Evolutionary conservation across 2,329 filamentous ascomycete genomes (phyloP).

Genomic region (Diaporthe caulivora): DNA sequence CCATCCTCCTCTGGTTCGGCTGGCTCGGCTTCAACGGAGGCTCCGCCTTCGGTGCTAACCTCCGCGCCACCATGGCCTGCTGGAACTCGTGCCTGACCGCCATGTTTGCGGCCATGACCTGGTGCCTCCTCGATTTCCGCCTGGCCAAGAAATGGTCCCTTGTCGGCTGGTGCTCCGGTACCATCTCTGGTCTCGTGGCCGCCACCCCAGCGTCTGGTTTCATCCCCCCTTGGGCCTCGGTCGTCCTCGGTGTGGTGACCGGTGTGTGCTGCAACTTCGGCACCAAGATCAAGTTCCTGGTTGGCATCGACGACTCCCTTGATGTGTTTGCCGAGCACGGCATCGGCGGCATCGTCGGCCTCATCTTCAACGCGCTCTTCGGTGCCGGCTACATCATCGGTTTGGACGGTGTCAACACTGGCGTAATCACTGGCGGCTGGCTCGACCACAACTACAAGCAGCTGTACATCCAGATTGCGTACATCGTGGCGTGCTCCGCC

Average conservation of each 20-base stretch:
- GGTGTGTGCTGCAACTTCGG: constrained; percentile 76
- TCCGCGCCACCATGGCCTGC: constrained; percentile 94
- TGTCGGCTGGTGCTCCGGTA: constrained; percentile 79
- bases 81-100: constrained; percentile 98
- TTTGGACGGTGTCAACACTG: constrained; percentile 82
- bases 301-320: constrained; percentile 77
- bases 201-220: constrained; percentile 78
- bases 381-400: constrained; percentile 78
- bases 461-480: constrained; percentile 84
- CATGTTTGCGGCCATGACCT: constrained; percentile 91
- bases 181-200: constrained; percentile 78
- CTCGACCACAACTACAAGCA: constrained; percentile 80
- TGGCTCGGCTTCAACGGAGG: constrained; percentile 99
- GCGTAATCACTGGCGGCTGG: constrained; percentile 74
- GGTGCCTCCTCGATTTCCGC: constrained; percentile 96
- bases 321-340: constrained; percentile 81
- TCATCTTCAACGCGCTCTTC: constrained; percentile 81
- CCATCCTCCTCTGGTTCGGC: constrained; percentile 96
- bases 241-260: constrained; percentile 75
- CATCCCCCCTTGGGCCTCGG: constrained; percentile 75
- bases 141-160: constrained; percentile 93
- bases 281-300: constrained; percentile 74
- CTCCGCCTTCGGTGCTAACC: constrained; percentile 92
- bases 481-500: constrained; percentile 73
- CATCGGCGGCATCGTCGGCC: constrained; percentile 76